Evolutionary conservation across 1,284 basidiomycete species (phyloP).

Genomic region (Porogramme epimiltina): DNA sequence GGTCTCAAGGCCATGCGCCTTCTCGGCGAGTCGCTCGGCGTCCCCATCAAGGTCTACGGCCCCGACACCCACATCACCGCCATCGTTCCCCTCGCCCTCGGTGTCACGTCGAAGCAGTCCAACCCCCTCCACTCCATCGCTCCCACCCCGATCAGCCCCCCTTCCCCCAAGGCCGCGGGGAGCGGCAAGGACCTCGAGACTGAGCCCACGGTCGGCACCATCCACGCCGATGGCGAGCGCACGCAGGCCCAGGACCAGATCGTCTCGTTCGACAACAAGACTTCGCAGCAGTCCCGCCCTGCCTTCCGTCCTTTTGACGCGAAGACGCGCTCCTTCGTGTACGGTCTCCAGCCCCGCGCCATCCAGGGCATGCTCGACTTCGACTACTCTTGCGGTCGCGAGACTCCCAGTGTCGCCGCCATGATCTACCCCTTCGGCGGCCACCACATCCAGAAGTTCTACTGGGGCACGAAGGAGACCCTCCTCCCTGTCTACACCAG

Average conservation of each 20-base stretch:
- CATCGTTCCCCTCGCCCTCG: conserved; percentile 97
- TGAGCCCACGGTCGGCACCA: conserved; percentile 58
- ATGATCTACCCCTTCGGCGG: conserved; percentile 99
- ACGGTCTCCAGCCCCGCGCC: conserved; percentile 97
- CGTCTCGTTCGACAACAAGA: conserved; percentile 71
- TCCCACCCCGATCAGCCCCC: conserved; percentile 37
- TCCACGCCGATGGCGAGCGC: conserved; percentile 81
- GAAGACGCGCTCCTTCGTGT: conserved; percentile 93
- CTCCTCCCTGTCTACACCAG: conserved; percentile 97
- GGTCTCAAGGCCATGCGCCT: conserved; percentile 99
- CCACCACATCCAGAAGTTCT: conserved; percentile 99
- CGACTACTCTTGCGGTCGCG: conserved; percentile 96
- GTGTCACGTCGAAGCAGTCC: conserved; percentile 56
- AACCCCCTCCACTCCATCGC: conserved; percentile 44
- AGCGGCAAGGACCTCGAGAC: conserved; percentile 29
- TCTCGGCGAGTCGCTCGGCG: conserved; percentile 95
- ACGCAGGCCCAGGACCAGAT: conserved; percentile 89
- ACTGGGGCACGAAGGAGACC: conserved; percentile 99
- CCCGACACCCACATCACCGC: conserved; percentile 99
- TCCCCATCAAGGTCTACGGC: conserved; percentile 96
- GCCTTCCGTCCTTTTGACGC: conserved; percentile 91
- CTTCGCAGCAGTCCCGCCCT: conserved; percentile 57
- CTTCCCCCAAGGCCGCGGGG: conserved; percentile 36
- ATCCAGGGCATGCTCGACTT: conserved; percentile 99
- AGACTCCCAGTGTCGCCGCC: conserved; percentile 93